Evolutionary conservation across 1,284 basidiomycete genomes (phyloP).

Genomic region (Leccinum griseonigrum): DNA sequence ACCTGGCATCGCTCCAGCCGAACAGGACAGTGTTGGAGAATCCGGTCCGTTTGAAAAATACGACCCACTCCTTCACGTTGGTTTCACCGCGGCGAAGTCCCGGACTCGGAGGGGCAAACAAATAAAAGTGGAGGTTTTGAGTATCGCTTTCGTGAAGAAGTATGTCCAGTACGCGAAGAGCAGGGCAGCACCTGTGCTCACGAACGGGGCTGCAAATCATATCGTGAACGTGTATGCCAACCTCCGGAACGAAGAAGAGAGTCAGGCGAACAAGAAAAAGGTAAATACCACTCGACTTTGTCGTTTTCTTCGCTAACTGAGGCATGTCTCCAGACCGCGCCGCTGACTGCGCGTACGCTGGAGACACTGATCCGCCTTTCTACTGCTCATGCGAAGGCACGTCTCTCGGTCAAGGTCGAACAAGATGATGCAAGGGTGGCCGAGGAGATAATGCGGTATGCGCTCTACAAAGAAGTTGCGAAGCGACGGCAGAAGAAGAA

Average conservation of each 20-base stretch:
- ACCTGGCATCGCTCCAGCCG: conserved; percentile 53
- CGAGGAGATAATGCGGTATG: conserved; percentile 95
- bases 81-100: conserved; percentile 57
- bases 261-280: conserved; percentile 82
- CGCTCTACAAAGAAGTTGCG: conserved; percentile 96
- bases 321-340: conserved; percentile 71
- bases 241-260: conserved; percentile 90
- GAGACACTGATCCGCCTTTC: conserved; percentile 98
- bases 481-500: conserved; percentile 69
- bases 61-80: conserved; percentile 93
- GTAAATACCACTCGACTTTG: conserved; percentile 42
- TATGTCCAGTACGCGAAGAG: conserved; percentile 98
- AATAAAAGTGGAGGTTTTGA: conserved; percentile 83
- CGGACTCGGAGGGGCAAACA: conserved; percentile 56
- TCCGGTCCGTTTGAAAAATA: conserved; percentile 93
- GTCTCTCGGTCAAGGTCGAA: conserved; percentile 84
- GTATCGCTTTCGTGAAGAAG: conserved; percentile 96
- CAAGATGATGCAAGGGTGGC: conserved; percentile 87
- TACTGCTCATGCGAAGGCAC: conserved; percentile 96
- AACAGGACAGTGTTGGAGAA: conserved; percentile 52
- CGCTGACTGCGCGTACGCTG: conserved; percentile 96
- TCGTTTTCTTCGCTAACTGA: conserved; percentile 9
- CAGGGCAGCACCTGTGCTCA: conserved; percentile 80
- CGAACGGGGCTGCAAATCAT: conserved; percentile 91
- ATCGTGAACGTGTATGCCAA: conserved; percentile 93